phyloP scores from a whole-genome alignment of 108 stramenopile species.

The Skeletonema costatum region DNA sequence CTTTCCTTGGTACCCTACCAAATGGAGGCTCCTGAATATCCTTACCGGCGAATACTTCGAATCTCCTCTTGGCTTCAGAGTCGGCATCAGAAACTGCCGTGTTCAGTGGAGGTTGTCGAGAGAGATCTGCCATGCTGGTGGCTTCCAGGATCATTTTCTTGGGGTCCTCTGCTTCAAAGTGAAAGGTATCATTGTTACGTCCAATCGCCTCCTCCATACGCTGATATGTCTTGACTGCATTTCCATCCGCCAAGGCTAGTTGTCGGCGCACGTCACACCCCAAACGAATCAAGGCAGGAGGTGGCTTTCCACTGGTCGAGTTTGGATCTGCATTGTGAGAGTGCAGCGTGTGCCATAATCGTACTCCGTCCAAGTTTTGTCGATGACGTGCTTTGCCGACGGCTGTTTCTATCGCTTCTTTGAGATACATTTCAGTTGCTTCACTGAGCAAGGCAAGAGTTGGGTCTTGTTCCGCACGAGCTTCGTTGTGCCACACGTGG shows the following conservation, averaged over 20 bases:
- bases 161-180: slow-evolving; percentile 29
- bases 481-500: slow-evolving; percentile 72
- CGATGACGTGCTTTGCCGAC: slow-evolving; percentile 73
- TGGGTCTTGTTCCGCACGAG: slow-evolving; percentile 69
- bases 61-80: slow-evolving; percentile 73
- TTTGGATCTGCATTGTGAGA: slow-evolving; percentile 20
- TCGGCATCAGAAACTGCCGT: slow-evolving; percentile 62
- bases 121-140: slow-evolving; percentile 70
- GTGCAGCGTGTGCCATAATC: slow-evolving; percentile 79
- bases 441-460: slow-evolving; percentile 74
- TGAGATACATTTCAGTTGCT: slow-evolving; percentile 71
- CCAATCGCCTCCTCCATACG: slow-evolving; percentile 87
- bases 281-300: slow-evolving; percentile 65
- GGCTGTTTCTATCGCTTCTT: slow-evolving; percentile 66
- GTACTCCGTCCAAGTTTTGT: slow-evolving; percentile 83
- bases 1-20: slow-evolving; percentile 71
- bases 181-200: slow-evolving; percentile 48
- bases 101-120: slow-evolving; percentile 58
- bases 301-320: slow-evolving; percentile 14
- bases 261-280: slow-evolving; percentile 85
- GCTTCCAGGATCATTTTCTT: slow-evolving; percentile 43
- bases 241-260: slow-evolving; percentile 69
- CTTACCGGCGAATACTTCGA: slow-evolving; percentile 79
- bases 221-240: slow-evolving; percentile 79
- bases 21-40: slow-evolving; percentile 68